Percentiles rank a stretch among this genome's conserved stretches.
These are phyloP conservation scores for Lactifluus subvellereus DNA, from an alignment of 768 basidiomycete species.

Conservation along the genomic window DNA sequence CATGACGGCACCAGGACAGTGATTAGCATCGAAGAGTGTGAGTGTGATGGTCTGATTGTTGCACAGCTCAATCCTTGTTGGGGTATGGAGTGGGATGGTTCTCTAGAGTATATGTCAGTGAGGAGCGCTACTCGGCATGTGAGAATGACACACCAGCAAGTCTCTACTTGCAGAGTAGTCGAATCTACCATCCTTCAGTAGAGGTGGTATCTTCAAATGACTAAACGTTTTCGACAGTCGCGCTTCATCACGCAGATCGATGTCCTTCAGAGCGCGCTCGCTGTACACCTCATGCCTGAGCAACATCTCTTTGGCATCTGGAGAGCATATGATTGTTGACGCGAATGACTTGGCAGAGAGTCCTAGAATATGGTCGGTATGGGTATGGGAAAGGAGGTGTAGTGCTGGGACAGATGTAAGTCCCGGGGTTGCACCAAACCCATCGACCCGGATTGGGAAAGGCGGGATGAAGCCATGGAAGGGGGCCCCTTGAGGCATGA, in stretches of 20 bases:
- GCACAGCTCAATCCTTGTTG: slow-evolving; percentile 55
- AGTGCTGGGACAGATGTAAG: slow-evolving; percentile 40
- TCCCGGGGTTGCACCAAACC: slow-evolving; percentile 48
- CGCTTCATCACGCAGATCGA: slow-evolving; percentile 42
- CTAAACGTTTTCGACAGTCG: slow-evolving; percentile 49
- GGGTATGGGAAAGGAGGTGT: slow-evolving; percentile 84
- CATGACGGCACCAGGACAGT: slow-evolving; percentile 95
- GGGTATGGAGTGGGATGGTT: slow-evolving; percentile 54
- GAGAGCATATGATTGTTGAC: slow-evolving; percentile 67
- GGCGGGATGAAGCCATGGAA: slow-evolving; percentile 71
- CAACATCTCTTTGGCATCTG: slow-evolving; percentile 83
- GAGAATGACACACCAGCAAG: slow-evolving; percentile 47
- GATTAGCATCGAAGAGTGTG: slow-evolving; percentile 86
- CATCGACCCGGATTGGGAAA: slow-evolving; percentile 81
- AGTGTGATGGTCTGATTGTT: slow-evolving; percentile 56
- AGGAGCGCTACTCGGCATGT: not conserved
- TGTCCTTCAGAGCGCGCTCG: slow-evolving; percentile 55
- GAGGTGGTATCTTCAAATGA: slow-evolving; percentile 59
- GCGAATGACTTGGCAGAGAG: slow-evolving; percentile 71
- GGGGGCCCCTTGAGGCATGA: slow-evolving; percentile 73
- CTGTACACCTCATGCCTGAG: slow-evolving; percentile 65
- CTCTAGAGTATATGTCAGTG: slow-evolving; percentile 36
- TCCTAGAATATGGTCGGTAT: slow-evolving; percentile 81
- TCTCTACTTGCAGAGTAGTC: slow-evolving; percentile 56
- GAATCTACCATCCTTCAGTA: slow-evolving; percentile 38